Conservation (phyloP, 2,329 filamentous ascomycete species). For the Paraphoma sp. region DNA sequence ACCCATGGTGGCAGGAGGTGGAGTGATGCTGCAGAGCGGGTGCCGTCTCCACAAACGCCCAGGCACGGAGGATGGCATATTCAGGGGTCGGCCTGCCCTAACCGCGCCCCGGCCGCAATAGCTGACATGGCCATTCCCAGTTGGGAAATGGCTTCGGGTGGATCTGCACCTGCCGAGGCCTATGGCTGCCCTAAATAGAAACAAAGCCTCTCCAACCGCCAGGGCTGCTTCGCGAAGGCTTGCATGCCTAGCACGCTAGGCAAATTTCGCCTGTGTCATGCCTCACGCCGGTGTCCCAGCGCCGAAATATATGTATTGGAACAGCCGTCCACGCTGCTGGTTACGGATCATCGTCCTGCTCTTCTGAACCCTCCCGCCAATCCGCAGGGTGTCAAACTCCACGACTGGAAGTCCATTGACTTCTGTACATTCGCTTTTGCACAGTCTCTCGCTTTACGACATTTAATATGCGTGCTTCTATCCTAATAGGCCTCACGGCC, state of each 20-base stretch:
- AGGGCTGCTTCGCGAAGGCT: conserved; percentile 24
- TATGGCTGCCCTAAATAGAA: conserved; percentile 27
- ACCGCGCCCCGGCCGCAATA: conserved; percentile 9
- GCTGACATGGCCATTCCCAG: conserved; percentile 12
- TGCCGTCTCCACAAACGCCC: conserved; percentile 23
- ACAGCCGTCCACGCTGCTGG: conserved; percentile 10
- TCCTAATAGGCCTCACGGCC: conserved; percentile 43
- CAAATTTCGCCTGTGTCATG: conserved; percentile 31
- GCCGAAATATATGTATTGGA: conserved; percentile 32
- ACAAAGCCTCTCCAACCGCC: conserved; percentile 11
- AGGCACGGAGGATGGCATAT: conserved; percentile 13
- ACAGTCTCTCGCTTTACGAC: conserved; percentile 32
- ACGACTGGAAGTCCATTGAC: conserved; percentile 36
- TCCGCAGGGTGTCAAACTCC: conserved; percentile 21
- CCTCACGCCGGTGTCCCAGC: conserved; percentile 18
- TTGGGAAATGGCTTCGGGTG: conserved; percentile 8
- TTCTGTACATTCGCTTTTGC: conserved; percentile 49
- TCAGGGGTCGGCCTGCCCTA: conserved; percentile 22
- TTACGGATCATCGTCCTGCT: conserved; percentile 31
- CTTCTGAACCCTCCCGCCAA: conserved; percentile 21
- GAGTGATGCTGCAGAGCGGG: not conserved
- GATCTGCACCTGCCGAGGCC: conserved; percentile 28
- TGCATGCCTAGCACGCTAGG: conserved; percentile 35
- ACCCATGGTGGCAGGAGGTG: not conserved
- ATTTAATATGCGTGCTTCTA: conserved; percentile 37